Evolutionary conservation across 495 filamentous ascomycete species (phyloP).

Genomic region (Aeminium ludgeri): DNA sequence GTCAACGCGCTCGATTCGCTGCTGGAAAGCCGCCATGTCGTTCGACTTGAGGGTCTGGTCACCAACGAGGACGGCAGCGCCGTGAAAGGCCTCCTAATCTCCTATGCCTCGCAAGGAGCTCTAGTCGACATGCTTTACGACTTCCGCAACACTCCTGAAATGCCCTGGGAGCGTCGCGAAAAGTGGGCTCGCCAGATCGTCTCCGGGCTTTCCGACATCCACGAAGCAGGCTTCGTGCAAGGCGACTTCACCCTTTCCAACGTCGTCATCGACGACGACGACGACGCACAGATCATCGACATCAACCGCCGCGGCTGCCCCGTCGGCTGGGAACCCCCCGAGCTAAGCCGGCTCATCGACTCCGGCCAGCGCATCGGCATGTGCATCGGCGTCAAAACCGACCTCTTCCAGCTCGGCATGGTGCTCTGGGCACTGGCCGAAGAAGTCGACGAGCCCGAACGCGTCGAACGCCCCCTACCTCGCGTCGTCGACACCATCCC

Average conservation of each 20-base stretch:
- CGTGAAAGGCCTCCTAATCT: conserved; percentile 84
- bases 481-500: conserved; percentile 8
- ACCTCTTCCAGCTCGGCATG: conserved; percentile 93
- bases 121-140: conserved; percentile 87
- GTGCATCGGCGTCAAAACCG: conserved; percentile 97
- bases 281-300: conserved; percentile 92
- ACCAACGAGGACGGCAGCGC: conserved; percentile 57
- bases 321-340: conserved; percentile 94
- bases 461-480: conserved; percentile 51
- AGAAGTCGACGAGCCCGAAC: conserved; percentile 78
- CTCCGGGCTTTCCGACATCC: conserved; percentile 75
- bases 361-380: conserved; percentile 88
- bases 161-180: conserved; percentile 64
- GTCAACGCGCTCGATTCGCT: conserved; percentile 82
- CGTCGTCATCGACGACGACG: conserved; percentile 73
- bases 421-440: conserved; percentile 85
- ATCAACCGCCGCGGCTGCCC: conserved; percentile 94
- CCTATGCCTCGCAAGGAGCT: conserved; percentile 69
- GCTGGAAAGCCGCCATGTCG: conserved; percentile 56
- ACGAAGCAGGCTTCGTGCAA: conserved; percentile 92
- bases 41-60: conserved; percentile 76
- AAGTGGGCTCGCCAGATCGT: conserved; percentile 91
- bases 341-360: conserved; percentile 72
- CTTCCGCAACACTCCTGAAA: conserved; percentile 29
- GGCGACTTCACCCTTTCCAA: conserved; percentile 96